Percentiles rank a stretch among this genome's conserved stretches.
Conservation (phyloP, 306 rosid genomes). For the Trifolium fragiferum region DNA sequence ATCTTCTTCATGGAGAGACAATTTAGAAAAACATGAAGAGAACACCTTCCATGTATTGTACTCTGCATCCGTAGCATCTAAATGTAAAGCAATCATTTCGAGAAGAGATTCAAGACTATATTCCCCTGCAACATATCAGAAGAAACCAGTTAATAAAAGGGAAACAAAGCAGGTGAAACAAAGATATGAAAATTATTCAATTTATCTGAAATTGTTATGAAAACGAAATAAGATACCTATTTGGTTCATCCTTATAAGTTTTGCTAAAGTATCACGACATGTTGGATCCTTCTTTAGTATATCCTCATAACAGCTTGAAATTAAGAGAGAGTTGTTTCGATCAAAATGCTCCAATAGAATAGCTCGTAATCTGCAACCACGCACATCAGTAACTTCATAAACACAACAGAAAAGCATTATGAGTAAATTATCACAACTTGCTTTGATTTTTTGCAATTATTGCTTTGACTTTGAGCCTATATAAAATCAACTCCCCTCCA, state of each 20-base stretch:
- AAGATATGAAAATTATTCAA: constrained; percentile 7
- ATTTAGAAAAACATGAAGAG: constrained; percentile 66
- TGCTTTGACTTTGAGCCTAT: background rate
- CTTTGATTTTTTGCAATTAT: background rate
- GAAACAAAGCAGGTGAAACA: background rate
- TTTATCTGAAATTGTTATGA: constrained; percentile 27
- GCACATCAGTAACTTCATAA: constrained; percentile 26
- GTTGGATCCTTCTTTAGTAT: constrained; percentile 79
- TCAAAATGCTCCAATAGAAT: constrained; percentile 61
- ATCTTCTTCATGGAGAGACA: constrained; percentile 63
- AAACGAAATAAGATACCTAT: constrained; percentile 58
- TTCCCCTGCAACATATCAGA: constrained; percentile 61
- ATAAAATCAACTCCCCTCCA: background rate
- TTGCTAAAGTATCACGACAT: constrained; percentile 62
- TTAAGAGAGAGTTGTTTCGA: constrained; percentile 48
- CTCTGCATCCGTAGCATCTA: constrained; percentile 73
- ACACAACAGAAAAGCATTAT: constrained; percentile 8
- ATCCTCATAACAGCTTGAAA: constrained; percentile 61
- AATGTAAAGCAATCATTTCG: constrained; percentile 80
- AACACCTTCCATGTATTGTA: constrained; percentile 64
- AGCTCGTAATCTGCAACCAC: constrained; percentile 66
- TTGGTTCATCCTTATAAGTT: constrained; percentile 71
- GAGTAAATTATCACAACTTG: constrained; percentile 8
- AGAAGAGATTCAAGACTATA: constrained; percentile 62
- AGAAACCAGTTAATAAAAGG: constrained; percentile 23